A percentile compares a stretch with the other conserved stretches of the same genome.
These are phyloP conservation scores for Fusarium acutatum DNA, from an alignment of 2,329 filamentous ascomycete species.

Conservation along the genomic window DNA sequence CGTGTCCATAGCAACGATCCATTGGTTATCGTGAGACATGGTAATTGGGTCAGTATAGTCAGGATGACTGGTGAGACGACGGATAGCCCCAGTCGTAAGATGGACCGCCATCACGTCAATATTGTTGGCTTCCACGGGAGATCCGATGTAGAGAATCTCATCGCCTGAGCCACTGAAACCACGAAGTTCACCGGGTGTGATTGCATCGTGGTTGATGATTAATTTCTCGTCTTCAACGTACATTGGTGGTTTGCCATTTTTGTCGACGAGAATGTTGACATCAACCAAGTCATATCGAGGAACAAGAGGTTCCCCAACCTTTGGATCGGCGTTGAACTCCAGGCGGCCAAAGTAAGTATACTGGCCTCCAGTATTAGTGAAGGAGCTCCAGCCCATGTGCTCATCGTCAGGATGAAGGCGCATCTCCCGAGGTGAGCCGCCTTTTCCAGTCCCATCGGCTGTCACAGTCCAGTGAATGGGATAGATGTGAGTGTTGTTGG, in stretches of 20 bases:
- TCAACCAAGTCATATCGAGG: neutral
- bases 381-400: conserved; percentile 54
- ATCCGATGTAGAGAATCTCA: conserved; percentile 54
- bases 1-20: conserved; percentile 55
- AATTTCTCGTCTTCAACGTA: neutral
- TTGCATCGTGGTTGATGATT: neutral
- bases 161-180: conserved; percentile 54
- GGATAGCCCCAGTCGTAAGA: conserved; percentile 50
- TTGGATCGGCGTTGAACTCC: conserved; percentile 50
- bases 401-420: conserved; percentile 56
- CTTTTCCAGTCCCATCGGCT: conserved; percentile 41
- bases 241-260: neutral
- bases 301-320: neutral
- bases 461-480: conserved; percentile 25
- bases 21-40: conserved; percentile 54
- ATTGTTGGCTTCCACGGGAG: conserved; percentile 52
- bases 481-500: conserved; percentile 4
- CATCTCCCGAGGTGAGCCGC: conserved; percentile 51
- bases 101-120: conserved; percentile 55
- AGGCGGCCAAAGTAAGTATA: conserved; percentile 50
- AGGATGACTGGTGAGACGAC: conserved; percentile 54
- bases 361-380: conserved; percentile 39
- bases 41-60: conserved; percentile 55
- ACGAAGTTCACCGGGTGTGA: conserved; percentile 54
- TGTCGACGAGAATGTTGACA: neutral